Conservation (phyloP, 2,329 filamentous ascomycete genomes). For the Diaporthe velutina region DNA sequence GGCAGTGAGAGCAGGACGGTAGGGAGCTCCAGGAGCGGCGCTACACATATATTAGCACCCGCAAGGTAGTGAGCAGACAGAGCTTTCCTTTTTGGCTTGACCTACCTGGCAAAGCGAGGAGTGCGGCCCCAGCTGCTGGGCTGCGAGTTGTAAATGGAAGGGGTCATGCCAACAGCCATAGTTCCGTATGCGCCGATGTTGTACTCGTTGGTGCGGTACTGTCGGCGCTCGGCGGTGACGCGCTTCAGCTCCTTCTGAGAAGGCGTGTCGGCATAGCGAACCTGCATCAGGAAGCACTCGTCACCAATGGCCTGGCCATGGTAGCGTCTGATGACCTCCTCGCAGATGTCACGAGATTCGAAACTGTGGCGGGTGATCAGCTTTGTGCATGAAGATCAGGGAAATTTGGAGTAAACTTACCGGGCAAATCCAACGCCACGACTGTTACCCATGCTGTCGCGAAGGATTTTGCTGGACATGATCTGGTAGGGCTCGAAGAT, state of each 20-base stretch:
- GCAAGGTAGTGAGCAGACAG: conserved; percentile 25
- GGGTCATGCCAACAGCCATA: conserved; percentile 68
- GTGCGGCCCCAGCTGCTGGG: conserved; percentile 53
- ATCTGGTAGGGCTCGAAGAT: conserved; percentile 87
- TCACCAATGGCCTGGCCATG: conserved; percentile 83
- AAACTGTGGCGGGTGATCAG: conserved; percentile 71
- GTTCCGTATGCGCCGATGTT: conserved; percentile 80
- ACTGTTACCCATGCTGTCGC: conserved; percentile 91
- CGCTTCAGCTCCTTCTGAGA: conserved; percentile 98
- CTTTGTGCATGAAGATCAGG: conserved; percentile 43
- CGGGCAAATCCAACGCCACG: conserved; percentile 97
- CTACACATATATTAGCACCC: conserved; percentile 34
- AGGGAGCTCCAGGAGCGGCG: conserved; percentile 37
- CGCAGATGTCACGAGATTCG: conserved; percentile 88
- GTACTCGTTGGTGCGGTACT: conserved; percentile 97
- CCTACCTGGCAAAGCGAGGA: conserved; percentile 45
- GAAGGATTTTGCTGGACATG: conserved; percentile 93
- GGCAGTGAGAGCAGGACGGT: conserved; percentile 39
- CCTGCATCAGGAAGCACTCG: conserved; percentile 87
- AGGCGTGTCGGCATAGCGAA: conserved; percentile 96
- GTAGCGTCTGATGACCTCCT: conserved; percentile 88
- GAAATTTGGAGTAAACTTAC: conserved; percentile 63
- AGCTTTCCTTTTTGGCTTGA: background rate
- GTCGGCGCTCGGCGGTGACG: conserved; percentile 92
- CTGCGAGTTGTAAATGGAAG: conserved; percentile 58